Evolutionary conservation across 2,329 filamentous ascomycete genomes (phyloP).

Genomic region (Pseudocercospora musae): DNA sequence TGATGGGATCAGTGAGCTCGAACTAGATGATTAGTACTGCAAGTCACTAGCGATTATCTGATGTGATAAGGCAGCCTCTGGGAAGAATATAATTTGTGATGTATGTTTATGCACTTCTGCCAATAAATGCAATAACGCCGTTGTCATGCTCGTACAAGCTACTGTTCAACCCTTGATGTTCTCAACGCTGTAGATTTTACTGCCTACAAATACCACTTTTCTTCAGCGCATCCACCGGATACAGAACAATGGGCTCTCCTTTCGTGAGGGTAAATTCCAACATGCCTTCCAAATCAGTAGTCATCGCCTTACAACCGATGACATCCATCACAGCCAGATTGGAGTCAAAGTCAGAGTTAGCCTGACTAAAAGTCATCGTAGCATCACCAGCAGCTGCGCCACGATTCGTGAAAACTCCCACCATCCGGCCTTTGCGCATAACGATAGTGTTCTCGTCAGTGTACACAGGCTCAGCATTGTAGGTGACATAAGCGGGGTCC

Average conservation of each 20-base stretch:
- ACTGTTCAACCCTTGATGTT: background rate
- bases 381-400: constrained; percentile 5
- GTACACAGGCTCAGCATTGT: constrained; percentile 36
- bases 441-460: constrained; percentile 16
- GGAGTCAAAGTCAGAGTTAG: constrained; percentile 10
- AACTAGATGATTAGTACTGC: background rate
- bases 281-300: constrained; percentile 42
- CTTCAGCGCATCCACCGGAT: constrained; percentile 33
- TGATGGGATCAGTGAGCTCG: background rate
- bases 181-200: background rate
- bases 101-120: background rate
- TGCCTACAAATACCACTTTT: constrained; percentile 38
- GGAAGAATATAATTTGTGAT: background rate
- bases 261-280: constrained; percentile 44
- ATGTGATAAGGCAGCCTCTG: background rate
- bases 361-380: constrained; percentile 4
- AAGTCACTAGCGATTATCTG: background rate
- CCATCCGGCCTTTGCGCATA: constrained; percentile 15
- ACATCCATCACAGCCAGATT: constrained; percentile 36
- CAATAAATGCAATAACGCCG: background rate
- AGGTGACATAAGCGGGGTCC: constrained; percentile 37
- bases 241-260: constrained; percentile 44
- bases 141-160: background rate
- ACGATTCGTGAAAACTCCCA: constrained; percentile 16
- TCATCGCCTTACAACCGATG: constrained; percentile 43